Evolutionary conservation across 1,284 basidiomycete genomes (phyloP).

Genomic region (Amylostereum areolatum): DNA sequence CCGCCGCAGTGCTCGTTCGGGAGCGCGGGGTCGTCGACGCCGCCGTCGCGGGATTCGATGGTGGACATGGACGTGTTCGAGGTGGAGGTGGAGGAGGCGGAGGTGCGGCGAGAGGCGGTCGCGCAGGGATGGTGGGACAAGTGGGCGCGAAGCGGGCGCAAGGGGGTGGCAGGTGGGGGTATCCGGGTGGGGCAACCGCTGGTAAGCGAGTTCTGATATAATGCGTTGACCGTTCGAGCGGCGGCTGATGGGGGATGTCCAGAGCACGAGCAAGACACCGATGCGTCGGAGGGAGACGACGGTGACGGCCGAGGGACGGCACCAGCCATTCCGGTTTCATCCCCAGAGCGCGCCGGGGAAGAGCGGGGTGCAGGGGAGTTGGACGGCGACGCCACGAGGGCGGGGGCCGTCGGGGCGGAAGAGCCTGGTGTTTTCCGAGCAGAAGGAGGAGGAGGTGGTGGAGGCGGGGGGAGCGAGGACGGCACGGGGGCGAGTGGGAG

Average conservation of each 20-base stretch:
- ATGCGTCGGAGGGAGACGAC: slow-evolving; percentile 42
- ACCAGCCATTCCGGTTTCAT: slow-evolving; percentile 17
- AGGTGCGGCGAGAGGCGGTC: slow-evolving; percentile 34
- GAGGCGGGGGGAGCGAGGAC: too few relatives aligned
- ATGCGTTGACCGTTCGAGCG: not conserved
- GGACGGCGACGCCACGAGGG: slow-evolving; percentile 17
- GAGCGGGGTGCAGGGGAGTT: slow-evolving; percentile 19
- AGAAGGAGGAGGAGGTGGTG: not conserved
- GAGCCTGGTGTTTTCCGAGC: slow-evolving; percentile 20
- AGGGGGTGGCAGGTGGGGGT: not conserved
- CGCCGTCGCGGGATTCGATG: slow-evolving; percentile 24
- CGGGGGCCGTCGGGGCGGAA: slow-evolving; percentile 7
- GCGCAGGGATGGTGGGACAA: slow-evolving; percentile 56
- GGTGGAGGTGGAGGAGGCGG: slow-evolving; percentile 13
- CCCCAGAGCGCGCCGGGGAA: slow-evolving; percentile 15
- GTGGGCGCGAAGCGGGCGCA: slow-evolving; percentile 32
- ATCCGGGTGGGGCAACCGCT: not conserved
- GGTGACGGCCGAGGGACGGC: slow-evolving; percentile 36
- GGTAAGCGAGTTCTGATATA: not conserved
- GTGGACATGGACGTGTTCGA: slow-evolving; percentile 11
- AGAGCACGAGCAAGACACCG: slow-evolving; percentile 1
- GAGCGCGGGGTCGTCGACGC: slow-evolving; percentile 21
- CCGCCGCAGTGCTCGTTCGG: slow-evolving; percentile 15
- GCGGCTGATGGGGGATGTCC: not conserved
- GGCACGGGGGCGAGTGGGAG: too few relatives aligned